Evolutionary conservation across 2,329 filamentous ascomycete genomes (phyloP).

Genomic region (Stromatinia cepivora): DNA sequence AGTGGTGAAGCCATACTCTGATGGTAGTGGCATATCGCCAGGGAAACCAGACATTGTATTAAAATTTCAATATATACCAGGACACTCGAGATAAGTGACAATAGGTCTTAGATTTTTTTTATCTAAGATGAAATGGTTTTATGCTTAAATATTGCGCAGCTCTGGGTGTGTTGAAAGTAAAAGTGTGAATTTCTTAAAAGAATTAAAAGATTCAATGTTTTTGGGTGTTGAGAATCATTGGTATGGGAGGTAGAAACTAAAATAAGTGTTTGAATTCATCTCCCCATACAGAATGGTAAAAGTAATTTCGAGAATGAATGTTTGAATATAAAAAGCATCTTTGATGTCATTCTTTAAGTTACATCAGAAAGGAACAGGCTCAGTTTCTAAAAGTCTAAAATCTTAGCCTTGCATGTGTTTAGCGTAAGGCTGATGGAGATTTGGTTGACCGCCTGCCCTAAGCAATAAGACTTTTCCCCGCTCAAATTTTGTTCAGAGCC

Average conservation of each 20-base stretch:
- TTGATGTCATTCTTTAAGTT: not conserved
- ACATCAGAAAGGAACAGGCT: not conserved
- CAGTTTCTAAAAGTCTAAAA: not conserved
- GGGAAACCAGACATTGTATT: not conserved
- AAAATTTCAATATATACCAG: no score
- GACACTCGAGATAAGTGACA: not conserved
- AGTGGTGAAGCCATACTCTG: not conserved
- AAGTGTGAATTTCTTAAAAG: not conserved
- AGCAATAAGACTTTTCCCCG: not conserved
- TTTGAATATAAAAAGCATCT: not conserved
- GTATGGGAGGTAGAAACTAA: not conserved
- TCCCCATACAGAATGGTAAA: not conserved
- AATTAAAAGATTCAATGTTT: not conserved
- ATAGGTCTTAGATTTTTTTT: not conserved
- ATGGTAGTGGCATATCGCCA: not conserved
- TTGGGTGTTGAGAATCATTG: not conserved
- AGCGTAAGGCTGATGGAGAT: not conserved
- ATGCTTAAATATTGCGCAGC: not conserved
- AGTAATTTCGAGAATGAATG: not conserved
- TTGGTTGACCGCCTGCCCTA: not conserved
- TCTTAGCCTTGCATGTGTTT: conserved; percentile 11
- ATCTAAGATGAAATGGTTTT: not conserved
- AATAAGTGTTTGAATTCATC: not conserved
- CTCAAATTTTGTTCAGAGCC: conserved; percentile 5
- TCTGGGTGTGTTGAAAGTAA: not conserved